A percentile compares a stretch with the other conserved stretches of the same genome.
Evolutionary conservation across 2,329 filamentous ascomycete genomes (phyloP).

Genomic region (Diaporthe vaccinii): DNA sequence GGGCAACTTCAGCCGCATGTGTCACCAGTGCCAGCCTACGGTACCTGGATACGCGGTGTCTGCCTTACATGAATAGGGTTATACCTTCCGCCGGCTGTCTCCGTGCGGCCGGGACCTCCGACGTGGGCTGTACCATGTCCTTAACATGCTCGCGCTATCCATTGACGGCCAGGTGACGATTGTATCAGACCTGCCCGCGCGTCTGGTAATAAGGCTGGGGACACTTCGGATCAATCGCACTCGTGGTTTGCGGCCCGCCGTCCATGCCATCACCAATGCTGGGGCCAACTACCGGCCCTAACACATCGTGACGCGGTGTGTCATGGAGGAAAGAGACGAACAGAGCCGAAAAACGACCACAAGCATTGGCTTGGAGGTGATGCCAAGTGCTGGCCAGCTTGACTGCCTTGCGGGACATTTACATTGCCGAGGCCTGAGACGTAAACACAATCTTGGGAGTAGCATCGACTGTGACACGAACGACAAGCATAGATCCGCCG

Average conservation of each 20-base stretch:
- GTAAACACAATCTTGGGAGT: not conserved
- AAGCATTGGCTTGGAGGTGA: not conserved
- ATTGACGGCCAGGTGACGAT: not conserved
- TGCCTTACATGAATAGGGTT: not conserved
- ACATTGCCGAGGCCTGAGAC: conserved; percentile 6
- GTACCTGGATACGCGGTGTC: not conserved
- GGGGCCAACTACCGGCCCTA: not conserved
- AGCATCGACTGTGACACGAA: conserved; percentile 7
- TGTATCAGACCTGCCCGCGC: conserved; percentile 20
- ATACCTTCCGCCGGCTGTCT: conserved; percentile 16
- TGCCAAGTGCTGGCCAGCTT: not conserved
- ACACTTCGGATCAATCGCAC: not conserved
- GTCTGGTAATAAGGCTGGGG: conserved; percentile 11
- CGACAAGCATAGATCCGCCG: conserved; percentile 29
- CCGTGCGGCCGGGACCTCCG: conserved; percentile 25
- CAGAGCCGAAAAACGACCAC: not conserved
- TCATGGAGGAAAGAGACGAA: not conserved
- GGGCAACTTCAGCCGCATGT: conserved; percentile 28
- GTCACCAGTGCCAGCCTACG: not conserved
- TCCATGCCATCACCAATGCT: not conserved
- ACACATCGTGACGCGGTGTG: not conserved
- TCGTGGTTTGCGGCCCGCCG: not conserved
- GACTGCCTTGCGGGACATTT: not conserved
- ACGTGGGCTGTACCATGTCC: conserved; percentile 7
- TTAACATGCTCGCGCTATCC: conserved; percentile 27